These are phyloP conservation scores for Stachybotrys chlorohalonatus DNA, from an alignment of 2,329 filamentous ascomycete species.

Conservation along the genomic window DNA sequence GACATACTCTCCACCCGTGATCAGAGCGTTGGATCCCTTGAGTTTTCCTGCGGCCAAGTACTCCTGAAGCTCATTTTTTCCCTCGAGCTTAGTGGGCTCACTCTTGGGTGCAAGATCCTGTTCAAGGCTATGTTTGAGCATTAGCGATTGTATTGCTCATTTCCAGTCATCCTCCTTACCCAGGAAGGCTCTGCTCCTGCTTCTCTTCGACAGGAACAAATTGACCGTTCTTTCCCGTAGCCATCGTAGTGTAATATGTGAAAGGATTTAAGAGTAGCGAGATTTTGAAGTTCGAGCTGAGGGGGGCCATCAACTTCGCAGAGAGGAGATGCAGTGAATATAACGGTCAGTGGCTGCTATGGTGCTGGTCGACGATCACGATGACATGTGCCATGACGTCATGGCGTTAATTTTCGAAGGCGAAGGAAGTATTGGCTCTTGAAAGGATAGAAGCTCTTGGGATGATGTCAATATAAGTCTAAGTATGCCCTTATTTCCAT, in stretches of 20 bases:
- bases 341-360: neutral
- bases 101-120: constrained; percentile 28
- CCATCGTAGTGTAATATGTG: neutral
- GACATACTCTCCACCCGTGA: constrained; percentile 47
- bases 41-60: constrained; percentile 38
- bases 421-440: neutral
- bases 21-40: constrained; percentile 38
- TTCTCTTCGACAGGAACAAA: constrained; percentile 24
- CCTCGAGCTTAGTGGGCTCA: constrained; percentile 30
- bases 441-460: neutral
- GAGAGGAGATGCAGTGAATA: neutral
- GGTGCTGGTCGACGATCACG: neutral
- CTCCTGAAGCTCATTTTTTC: constrained; percentile 25
- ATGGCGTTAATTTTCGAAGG: neutral
- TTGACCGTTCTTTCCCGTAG: constrained; percentile 14
- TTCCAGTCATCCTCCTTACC: constrained; percentile 12
- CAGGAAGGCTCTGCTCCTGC: constrained; percentile 27
- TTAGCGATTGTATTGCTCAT: neutral
- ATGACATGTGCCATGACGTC: neutral
- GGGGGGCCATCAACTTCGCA: neutral
- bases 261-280: neutral
- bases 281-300: neutral
- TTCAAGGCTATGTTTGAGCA: constrained; percentile 16
- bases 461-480: neutral
- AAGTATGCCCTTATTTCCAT: too few relatives aligned